Evolutionary conservation across 2,329 filamentous ascomycete species (phyloP), one percentile per base, ranked within the genome.

Genomic region (Fusarium mexicanum): DNA sequence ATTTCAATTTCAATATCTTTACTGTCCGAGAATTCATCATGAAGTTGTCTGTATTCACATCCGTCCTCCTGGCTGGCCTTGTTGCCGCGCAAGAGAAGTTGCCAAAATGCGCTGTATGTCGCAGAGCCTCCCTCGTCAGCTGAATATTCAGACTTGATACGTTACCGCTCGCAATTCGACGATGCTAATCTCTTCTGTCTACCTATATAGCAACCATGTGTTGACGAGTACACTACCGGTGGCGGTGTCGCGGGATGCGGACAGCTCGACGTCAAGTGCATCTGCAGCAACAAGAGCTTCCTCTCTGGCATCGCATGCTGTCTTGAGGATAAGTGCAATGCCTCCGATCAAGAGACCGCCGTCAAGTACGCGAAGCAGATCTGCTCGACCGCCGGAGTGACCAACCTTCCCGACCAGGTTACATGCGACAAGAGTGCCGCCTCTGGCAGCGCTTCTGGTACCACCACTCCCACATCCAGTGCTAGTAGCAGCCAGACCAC

Each of bases 241-340:
- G 73, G 61, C 26, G 72, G 73, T 44, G 82, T 86, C 61, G 83
- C 79, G 58, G 83, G 81, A 72, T 86, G 84, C 78, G 76, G 75
- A 35, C 68, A 77, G 50, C 72, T 83, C 75, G 83, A 85, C 78
- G 78, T 84, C 67, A 77, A 72, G 61, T 86, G 84, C 78, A 80
- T 86, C 76, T 86, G 84, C 81, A 77, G 75, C 76, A 84, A 85
- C 80, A 54, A 74, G 53, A 62, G 79, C 48, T 85, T 86, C 80
- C 79, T 86, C 63, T 70, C 76, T 70, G 74, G 73, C 71, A 84
- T 86, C 54, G 82, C 84, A 59, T 86, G 84, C 81, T 86, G 84
- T 73, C 79, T 86, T 58, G 76, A 77, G 47, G 75, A 77, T 40
- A 72, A 70, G 50, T 86, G 84, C 78, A 75, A 79, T 71, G 47